Evolutionary conservation across 2,329 filamentous ascomycete genomes (phyloP).

Genomic region (Penicillium capsulatum): DNA sequence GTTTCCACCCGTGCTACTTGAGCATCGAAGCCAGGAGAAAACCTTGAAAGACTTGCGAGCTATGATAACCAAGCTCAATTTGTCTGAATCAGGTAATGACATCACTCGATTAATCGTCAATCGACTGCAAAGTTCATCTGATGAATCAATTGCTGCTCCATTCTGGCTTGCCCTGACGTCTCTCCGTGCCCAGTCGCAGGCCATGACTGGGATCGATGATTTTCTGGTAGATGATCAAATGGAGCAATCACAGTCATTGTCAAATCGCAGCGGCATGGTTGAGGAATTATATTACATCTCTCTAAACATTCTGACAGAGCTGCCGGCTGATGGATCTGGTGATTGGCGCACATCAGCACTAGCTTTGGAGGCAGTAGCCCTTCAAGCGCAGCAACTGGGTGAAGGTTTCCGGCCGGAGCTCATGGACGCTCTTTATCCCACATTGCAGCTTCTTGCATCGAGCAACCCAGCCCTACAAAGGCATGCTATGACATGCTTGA

Average conservation of each 20-base stretch:
- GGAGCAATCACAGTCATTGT: conserved; percentile 25
- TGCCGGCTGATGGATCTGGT: conserved; percentile 33
- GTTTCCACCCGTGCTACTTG: conserved; percentile 61
- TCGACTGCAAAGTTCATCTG: conserved; percentile 55
- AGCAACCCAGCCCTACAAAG: conserved; percentile 62
- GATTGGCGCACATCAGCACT: conserved; percentile 76
- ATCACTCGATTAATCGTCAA: conserved; percentile 65
- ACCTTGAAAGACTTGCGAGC: conserved; percentile 60
- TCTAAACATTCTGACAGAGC: conserved; percentile 39
- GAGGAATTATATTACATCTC: conserved; percentile 45
- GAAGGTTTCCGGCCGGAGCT: conserved; percentile 74
- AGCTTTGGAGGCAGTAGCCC: conserved; percentile 73
- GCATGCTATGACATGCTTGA: conserved; percentile 79
- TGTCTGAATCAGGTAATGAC: conserved; percentile 41
- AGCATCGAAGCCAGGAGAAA: conserved; percentile 61
- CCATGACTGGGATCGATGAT: conserved; percentile 57
- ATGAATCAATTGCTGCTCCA: conserved; percentile 60
- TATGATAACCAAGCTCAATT: conserved; percentile 54
- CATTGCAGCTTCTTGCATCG: conserved; percentile 83
- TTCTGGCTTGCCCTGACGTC: conserved; percentile 79
- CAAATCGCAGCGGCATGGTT: conserved; percentile 35
- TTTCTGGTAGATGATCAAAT: conserved; percentile 57
- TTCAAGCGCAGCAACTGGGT: conserved; percentile 65
- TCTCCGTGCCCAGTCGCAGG: conserved; percentile 54
- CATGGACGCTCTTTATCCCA: conserved; percentile 84